Conservation (phyloP, 768 basidiomycete genomes). For the Boletus tylopilopsis region DNA sequence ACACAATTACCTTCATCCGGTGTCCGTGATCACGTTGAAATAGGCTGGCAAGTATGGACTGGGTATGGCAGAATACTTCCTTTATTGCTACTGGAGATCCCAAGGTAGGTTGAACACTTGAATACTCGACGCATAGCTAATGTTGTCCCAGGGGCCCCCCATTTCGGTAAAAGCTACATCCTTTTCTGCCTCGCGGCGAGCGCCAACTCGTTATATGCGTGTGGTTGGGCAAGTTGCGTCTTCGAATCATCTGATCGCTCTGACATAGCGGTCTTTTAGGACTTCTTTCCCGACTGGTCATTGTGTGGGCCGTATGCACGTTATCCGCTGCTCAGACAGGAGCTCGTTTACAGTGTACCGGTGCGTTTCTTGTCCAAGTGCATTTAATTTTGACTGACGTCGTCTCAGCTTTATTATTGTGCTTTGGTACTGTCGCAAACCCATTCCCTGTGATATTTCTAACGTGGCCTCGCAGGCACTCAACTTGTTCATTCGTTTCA, state of each 20-base stretch:
- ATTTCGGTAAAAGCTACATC: constrained; percentile 52
- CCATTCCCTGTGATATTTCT: neutral
- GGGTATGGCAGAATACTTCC: constrained; percentile 60
- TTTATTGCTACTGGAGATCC: constrained; percentile 79
- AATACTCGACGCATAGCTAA: neutral
- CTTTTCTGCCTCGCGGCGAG: constrained; percentile 66
- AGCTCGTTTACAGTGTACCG: constrained; percentile 67
- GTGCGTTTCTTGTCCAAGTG: constrained; percentile 35
- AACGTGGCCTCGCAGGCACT: constrained; percentile 43
- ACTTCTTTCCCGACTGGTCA: constrained; percentile 91
- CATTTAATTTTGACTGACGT: neutral
- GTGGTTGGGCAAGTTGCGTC: constrained; percentile 64
- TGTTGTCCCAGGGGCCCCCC: constrained; percentile 27
- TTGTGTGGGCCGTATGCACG: constrained; percentile 55
- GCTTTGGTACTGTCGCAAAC: constrained; percentile 52
- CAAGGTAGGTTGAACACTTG: constrained; percentile 38
- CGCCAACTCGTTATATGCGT: constrained; percentile 65
- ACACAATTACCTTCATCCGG: neutral
- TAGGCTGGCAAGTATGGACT: constrained; percentile 83
- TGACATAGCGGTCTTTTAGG: constrained; percentile 42
- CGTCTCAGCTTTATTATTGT: constrained; percentile 67
- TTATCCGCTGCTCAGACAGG: constrained; percentile 66
- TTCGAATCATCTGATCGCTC: neutral
- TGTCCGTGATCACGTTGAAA: constrained; percentile 1
- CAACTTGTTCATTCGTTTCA: constrained; percentile 74